Conservation (phyloP, 345 rosid species). For the Pseudoturritis turrita region DNA sequence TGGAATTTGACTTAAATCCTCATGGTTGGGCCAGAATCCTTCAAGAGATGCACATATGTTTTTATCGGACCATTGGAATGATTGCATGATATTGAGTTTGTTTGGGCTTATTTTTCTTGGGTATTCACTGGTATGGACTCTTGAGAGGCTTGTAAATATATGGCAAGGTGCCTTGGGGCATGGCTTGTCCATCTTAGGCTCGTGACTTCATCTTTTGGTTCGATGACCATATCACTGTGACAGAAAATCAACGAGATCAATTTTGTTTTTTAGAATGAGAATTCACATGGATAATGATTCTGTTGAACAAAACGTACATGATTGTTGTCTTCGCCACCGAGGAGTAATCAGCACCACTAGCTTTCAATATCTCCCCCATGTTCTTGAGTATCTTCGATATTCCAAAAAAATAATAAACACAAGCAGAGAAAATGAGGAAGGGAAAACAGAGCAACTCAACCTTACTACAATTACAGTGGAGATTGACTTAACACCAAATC, state of each 20-base stretch:
- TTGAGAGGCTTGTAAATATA: neutral
- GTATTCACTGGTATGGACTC: no score
- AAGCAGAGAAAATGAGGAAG: conserved; percentile 3
- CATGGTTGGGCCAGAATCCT: neutral
- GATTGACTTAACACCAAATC: neutral
- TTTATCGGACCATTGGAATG: neutral
- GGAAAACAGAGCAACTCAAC: neutral
- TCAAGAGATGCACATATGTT: neutral
- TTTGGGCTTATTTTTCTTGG: no score
- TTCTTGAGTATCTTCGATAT: conserved; percentile 32
- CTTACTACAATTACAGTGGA: neutral
- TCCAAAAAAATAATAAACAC: neutral
- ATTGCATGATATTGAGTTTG: no score
- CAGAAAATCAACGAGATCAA: neutral
- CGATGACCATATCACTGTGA: no score
- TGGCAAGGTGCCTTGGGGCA: no score
- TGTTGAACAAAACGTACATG: conserved; percentile 22
- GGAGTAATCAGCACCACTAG: conserved; percentile 38
- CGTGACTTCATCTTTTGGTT: no score
- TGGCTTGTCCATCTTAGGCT: no score
- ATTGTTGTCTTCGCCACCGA: conserved; percentile 40
- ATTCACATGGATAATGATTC: neutral
- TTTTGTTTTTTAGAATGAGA: neutral
- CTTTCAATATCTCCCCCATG: conserved; percentile 39
- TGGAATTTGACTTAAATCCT: no score